These are phyloP conservation scores for Metschnikowia proteae DNA, from an alignment of 805 yeast species.

Conservation along the genomic window DNA sequence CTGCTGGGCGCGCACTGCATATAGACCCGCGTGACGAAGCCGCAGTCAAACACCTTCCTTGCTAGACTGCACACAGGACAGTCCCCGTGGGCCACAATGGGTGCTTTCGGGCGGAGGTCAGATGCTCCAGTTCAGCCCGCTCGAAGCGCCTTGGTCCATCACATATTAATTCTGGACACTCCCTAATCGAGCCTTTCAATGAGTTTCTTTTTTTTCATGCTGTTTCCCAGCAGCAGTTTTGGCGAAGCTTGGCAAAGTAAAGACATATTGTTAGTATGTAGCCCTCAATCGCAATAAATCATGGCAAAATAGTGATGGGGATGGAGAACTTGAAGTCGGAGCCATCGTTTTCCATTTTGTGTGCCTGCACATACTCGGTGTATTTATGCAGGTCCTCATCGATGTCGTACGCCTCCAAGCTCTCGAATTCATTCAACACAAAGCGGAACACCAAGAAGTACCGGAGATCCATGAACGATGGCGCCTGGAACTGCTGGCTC, in stretches of 20 bases:
- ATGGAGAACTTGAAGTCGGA: conserved; percentile 15
- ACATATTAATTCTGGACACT: no score
- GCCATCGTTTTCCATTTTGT: conserved; percentile 13
- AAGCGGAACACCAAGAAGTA: conserved; percentile 37
- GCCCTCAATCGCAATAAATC: neutral
- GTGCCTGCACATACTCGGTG: conserved; percentile 13
- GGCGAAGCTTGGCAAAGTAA: no score
- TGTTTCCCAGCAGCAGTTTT: no score
- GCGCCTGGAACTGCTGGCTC: conserved; percentile 36
- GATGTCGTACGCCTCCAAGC: neutral
- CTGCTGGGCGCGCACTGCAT: neutral
- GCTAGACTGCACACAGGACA: neutral
- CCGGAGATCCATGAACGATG: conserved; percentile 33
- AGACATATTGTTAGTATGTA: no score
- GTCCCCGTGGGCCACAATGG: no score
- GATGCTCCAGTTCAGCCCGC: no score
- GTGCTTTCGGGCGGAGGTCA: no score
- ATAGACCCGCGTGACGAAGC: neutral
- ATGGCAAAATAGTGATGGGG: conserved; percentile 12
- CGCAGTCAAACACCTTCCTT: neutral
- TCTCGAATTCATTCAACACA: conserved; percentile 27
- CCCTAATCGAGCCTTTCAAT: no score
- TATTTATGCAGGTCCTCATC: neutral
- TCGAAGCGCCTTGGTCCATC: no score
- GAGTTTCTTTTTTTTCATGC: no score